phyloP scores from a whole-genome alignment of 202 grass and related monocot species.

The Bolboschoenoplectus hybrid region DNA sequence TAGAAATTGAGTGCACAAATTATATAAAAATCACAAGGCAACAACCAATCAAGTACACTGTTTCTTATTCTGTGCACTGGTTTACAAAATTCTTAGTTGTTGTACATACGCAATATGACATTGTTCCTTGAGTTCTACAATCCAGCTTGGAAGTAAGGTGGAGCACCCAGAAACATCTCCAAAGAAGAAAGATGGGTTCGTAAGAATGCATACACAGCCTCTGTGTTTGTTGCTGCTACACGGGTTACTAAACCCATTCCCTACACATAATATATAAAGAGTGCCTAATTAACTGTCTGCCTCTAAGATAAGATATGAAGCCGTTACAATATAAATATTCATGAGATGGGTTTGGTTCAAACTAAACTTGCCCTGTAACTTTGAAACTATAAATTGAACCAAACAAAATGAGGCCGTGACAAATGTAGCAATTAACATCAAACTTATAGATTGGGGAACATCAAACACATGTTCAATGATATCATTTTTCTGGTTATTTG shows the following conservation, averaged over 20 bases:
- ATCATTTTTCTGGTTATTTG: not conserved
- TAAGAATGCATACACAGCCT: constrained; percentile 70
- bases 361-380: not conserved
- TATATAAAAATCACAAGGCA: not conserved
- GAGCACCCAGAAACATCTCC: constrained; percentile 58
- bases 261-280: constrained; percentile 41
- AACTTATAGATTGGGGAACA: not conserved
- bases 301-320: not conserved
- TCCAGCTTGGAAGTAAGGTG: constrained; percentile 61
- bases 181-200: constrained; percentile 62
- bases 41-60: not conserved
- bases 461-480: not conserved
- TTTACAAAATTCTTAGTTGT: not conserved
- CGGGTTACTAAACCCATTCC: constrained; percentile 68
- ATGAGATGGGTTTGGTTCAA: not conserved
- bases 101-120: not conserved
- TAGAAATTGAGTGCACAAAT: not conserved
- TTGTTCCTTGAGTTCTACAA: constrained; percentile 14
- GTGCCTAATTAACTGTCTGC: not conserved
- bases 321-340: not conserved
- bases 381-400: constrained; percentile 5
- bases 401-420: not conserved
- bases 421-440: not conserved
- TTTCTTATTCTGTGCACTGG: not conserved
- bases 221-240: constrained; percentile 57